Evolutionary conservation across 2,329 filamentous ascomycete genomes (phyloP).

Genomic region (Talaromyces rugulosus): DNA sequence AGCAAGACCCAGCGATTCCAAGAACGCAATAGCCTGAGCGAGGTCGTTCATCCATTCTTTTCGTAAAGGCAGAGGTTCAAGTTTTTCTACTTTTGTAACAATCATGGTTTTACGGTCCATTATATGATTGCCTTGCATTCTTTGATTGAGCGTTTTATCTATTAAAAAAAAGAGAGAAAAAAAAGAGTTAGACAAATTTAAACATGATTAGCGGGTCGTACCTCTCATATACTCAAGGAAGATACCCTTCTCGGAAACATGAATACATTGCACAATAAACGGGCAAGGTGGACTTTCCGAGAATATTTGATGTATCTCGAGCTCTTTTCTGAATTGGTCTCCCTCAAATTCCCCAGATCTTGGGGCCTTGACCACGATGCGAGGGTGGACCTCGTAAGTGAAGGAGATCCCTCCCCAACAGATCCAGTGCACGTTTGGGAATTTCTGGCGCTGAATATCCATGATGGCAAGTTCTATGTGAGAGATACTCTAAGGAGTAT

Average conservation of each 20-base stretch:
- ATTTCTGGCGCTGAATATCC: too few species aligned
- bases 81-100: slow-evolving; percentile 21
- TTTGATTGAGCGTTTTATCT: background rate
- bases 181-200: slow-evolving; percentile 11
- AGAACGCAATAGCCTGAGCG: slow-evolving; percentile 26
- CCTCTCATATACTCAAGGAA: slow-evolving; percentile 29
- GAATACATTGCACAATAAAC: slow-evolving; percentile 23
- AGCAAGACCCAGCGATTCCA: slow-evolving; percentile 29
- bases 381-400: slow-evolving; percentile 25
- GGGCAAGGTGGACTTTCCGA: slow-evolving; percentile 19
- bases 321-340: slow-evolving; percentile 22
- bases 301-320: slow-evolving; percentile 21
- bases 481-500: too few species aligned
- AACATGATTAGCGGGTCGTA: background rate
- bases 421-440: background rate
- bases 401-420: background rate
- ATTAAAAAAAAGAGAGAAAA: too few species aligned
- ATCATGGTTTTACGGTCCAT: background rate
- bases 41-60: slow-evolving; percentile 31
- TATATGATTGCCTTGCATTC: background rate
- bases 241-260: slow-evolving; percentile 18
- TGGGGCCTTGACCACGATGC: slow-evolving; percentile 26
- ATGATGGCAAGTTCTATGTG: too few species aligned
- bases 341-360: slow-evolving; percentile 21
- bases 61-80: slow-evolving; percentile 24